phyloP scores from a whole-genome alignment of 1,284 basidiomycete genomes.

The Ustilago trichophora region DNA sequence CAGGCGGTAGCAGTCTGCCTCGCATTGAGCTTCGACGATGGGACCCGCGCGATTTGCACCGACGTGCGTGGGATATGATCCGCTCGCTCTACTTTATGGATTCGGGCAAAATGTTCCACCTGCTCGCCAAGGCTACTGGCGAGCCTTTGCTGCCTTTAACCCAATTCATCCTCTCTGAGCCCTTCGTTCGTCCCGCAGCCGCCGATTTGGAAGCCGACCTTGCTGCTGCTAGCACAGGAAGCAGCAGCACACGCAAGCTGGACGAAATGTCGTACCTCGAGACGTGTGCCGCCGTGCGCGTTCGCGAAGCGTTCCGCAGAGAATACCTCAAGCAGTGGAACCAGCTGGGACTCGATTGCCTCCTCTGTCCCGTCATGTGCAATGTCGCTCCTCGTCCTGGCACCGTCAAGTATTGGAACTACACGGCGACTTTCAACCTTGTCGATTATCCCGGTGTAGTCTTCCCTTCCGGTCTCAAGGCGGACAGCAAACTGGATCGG shows the following conservation, averaged over 20 bases:
- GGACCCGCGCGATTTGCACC: slow-evolving; percentile 29
- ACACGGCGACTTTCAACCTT: slow-evolving; percentile 53
- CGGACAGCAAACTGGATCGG: slow-evolving; percentile 10
- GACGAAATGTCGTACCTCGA: slow-evolving; percentile 31
- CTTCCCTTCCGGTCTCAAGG: slow-evolving; percentile 36
- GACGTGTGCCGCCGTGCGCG: slow-evolving; percentile 8
- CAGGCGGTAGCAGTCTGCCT: background rate
- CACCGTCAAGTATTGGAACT: slow-evolving; percentile 45
- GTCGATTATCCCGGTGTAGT: slow-evolving; percentile 47
- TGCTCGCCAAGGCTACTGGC: slow-evolving; percentile 28
- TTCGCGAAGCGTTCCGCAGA: slow-evolving; percentile 30
- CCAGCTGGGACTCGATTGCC: slow-evolving; percentile 32
- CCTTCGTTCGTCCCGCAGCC: slow-evolving; percentile 17
- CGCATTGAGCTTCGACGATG: slow-evolving; percentile 23
- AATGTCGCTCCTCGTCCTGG: slow-evolving; percentile 38
- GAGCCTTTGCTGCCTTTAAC: slow-evolving; percentile 51
- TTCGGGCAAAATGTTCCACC: slow-evolving; percentile 31
- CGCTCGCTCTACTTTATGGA: slow-evolving; percentile 54
- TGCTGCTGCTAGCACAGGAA: too few species aligned
- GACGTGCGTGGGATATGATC: slow-evolving; percentile 41
- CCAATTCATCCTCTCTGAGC: slow-evolving; percentile 31
- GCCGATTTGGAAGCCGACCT: slow-evolving; percentile 13
- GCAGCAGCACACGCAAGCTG: slow-evolving; percentile 3
- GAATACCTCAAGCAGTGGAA: slow-evolving; percentile 31
- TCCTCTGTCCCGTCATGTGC: slow-evolving; percentile 38